Conservation (phyloP, 2,329 filamentous ascomycete species). For the Claviceps sp. region DNA sequence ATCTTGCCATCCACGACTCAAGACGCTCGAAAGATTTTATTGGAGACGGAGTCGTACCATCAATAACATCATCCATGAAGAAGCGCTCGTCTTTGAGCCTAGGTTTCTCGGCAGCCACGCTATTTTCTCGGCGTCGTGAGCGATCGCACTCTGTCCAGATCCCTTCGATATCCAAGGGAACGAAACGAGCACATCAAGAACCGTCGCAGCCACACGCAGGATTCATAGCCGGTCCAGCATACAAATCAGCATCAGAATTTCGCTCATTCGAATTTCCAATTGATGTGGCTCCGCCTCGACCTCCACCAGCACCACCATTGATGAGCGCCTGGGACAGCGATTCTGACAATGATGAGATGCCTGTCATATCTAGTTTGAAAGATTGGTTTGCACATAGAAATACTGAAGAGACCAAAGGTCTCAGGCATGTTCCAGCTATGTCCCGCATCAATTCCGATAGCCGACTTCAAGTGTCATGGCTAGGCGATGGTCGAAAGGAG, state of each 20-base stretch:
- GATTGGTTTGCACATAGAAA: conserved; percentile 7
- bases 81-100: conserved; percentile 12
- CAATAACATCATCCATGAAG: not conserved
- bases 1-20: conserved; percentile 15
- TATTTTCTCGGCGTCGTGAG: conserved; percentile 16
- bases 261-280: not conserved
- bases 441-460: conserved; percentile 7
- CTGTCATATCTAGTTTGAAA: conserved; percentile 5
- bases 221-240: not conserved
- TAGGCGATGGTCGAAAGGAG: conserved; percentile 11
- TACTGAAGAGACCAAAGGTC: conserved; percentile 2
- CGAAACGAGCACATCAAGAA: not conserved
- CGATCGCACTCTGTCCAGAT: conserved; percentile 8
- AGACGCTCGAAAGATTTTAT: not conserved
- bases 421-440: not conserved
- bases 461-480: conserved; percentile 10
- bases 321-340: conserved; percentile 20
- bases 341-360: conserved; percentile 17
- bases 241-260: not conserved
- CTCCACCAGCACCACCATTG: conserved; percentile 5
- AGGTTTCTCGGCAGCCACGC: conserved; percentile 14
- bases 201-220: not conserved
- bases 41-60: not conserved
- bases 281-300: conserved; percentile 4
- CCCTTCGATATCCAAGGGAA: not conserved